Percentiles rank a stretch among this genome's conserved stretches.
phyloP scores from a whole-genome alignment of 2,329 filamentous ascomycete species.

The Aspergillus tamarii region DNA sequence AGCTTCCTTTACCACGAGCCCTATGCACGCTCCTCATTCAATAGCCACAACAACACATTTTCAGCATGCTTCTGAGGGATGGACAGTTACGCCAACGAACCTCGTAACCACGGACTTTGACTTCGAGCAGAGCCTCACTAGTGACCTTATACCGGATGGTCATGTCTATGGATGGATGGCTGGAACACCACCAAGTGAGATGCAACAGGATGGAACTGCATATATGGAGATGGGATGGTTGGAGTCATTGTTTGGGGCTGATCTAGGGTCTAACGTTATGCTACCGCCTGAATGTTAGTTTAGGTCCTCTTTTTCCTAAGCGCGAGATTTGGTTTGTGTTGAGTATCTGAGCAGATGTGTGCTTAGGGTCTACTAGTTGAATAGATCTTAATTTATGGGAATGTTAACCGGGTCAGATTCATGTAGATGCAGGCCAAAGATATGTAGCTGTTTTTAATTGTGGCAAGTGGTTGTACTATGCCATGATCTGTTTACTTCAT shows the following conservation, averaged over 20 bases:
- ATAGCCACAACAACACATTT: neutral
- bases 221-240: constrained; percentile 9
- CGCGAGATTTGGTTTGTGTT: neutral
- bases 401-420: too few species aligned
- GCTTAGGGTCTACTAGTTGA: neutral
- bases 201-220: neutral
- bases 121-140: constrained; percentile 2
- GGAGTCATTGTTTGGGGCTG: constrained; percentile 2
- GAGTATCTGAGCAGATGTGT: neutral
- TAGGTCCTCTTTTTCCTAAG: too few species aligned
- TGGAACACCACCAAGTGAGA: neutral
- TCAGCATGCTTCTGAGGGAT: neutral
- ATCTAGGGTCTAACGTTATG: neutral
- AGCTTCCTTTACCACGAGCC: neutral
- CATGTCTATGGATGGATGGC: neutral
- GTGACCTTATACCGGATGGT: neutral
- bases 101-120: constrained; percentile 6
- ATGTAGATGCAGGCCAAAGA: too few species aligned
- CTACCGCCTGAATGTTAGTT: neutral
- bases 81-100: neutral
- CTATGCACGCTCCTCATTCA: neutral
- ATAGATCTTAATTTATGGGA: neutral
- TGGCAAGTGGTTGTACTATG: too few species aligned
- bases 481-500: too few species aligned
- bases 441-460: too few species aligned